Percentiles rank a stretch among this genome's conserved stretches.
These are phyloP conservation scores for Parachaetomium inaequale DNA, from an alignment of 495 filamentous ascomycete species.

Conservation along the genomic window DNA sequence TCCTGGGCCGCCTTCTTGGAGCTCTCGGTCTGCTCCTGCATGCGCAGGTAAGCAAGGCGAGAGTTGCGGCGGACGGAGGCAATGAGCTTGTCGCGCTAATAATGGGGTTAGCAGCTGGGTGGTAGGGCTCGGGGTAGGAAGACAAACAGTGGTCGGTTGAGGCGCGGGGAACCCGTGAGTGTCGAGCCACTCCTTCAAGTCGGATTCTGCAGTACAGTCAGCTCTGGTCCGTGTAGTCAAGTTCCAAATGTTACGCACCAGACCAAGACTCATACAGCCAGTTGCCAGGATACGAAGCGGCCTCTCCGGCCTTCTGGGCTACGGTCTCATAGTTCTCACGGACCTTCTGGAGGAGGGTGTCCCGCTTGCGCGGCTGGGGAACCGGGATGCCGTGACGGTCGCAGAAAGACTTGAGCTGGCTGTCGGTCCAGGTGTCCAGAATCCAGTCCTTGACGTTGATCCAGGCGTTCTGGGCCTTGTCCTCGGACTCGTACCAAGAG, in stretches of 20 bases:
- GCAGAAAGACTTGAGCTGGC: constrained; percentile 83
- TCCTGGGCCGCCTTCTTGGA: constrained; percentile 63
- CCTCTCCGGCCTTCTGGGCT: constrained; percentile 81
- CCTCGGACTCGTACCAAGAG: constrained; percentile 71
- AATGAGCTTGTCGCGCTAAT: constrained; percentile 76
- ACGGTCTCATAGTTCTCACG: constrained; percentile 77
- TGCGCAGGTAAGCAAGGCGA: constrained; percentile 65
- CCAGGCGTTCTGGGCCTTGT: constrained; percentile 66
- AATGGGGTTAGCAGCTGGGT: constrained; percentile 2
- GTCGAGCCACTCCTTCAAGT: constrained; percentile 75
- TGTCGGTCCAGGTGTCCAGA: constrained; percentile 74
- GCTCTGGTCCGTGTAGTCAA: neutral
- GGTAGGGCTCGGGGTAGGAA: neutral
- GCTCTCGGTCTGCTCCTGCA: constrained; percentile 56
- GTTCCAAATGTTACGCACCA: constrained; percentile 41
- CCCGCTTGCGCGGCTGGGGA: constrained; percentile 81
- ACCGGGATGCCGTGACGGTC: constrained; percentile 82
- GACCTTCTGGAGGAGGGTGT: constrained; percentile 69
- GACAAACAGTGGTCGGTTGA: constrained; percentile 63
- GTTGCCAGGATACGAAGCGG: constrained; percentile 81
- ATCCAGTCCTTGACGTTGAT: constrained; percentile 81
- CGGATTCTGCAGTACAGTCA: constrained; percentile 52
- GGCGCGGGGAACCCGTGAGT: constrained; percentile 83
- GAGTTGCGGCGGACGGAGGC: constrained; percentile 88
- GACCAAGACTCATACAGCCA: constrained; percentile 92